Evolutionary conservation across 2,329 filamentous ascomycete genomes (phyloP).

Genomic region (Sporothrix brunneoviolacea): DNA sequence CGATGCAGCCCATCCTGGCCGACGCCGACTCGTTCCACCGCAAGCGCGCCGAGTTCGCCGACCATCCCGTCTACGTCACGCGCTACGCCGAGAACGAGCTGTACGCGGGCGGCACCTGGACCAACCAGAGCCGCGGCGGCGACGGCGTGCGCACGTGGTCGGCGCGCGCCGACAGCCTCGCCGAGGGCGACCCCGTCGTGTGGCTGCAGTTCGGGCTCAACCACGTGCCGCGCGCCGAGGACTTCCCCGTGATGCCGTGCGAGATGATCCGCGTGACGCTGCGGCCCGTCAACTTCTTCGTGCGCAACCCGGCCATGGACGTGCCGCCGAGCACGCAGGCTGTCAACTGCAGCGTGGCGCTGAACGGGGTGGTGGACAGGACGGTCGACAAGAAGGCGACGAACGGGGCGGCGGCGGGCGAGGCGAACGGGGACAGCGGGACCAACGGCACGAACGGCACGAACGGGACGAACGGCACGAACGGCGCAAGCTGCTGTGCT

Average conservation of each 20-base stretch:
- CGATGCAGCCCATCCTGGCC: conserved; percentile 41
- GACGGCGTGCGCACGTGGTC: conserved; percentile 35
- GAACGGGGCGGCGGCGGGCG: not conserved
- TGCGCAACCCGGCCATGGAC: conserved; percentile 43
- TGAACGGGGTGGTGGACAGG: conserved; percentile 18
- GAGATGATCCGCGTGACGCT: conserved; percentile 47
- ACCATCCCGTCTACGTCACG: conserved; percentile 41
- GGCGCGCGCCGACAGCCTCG: conserved; percentile 32
- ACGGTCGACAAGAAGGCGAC: not conserved
- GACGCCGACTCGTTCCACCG: conserved; percentile 34
- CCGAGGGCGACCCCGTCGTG: conserved; percentile 37
- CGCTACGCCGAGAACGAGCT: conserved; percentile 36
- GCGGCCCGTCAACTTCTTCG: conserved; percentile 49
- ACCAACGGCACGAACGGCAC: not conserved
- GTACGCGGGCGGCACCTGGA: conserved; percentile 37
- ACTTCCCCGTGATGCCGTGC: conserved; percentile 63
- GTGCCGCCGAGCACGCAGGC: conserved; percentile 40
- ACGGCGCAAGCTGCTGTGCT: not conserved
- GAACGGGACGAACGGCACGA: not conserved
- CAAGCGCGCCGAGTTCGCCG: conserved; percentile 35
- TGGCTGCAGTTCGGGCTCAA: conserved; percentile 56
- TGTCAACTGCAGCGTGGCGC: conserved; percentile 31
- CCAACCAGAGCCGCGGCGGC: conserved; percentile 38
- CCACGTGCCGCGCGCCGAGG: conserved; percentile 58
- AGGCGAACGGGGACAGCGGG: not conserved